These are phyloP conservation scores for Penicillium aurantiogriseum DNA, from an alignment of 2,329 filamentous ascomycete species.

Conservation along the genomic window DNA sequence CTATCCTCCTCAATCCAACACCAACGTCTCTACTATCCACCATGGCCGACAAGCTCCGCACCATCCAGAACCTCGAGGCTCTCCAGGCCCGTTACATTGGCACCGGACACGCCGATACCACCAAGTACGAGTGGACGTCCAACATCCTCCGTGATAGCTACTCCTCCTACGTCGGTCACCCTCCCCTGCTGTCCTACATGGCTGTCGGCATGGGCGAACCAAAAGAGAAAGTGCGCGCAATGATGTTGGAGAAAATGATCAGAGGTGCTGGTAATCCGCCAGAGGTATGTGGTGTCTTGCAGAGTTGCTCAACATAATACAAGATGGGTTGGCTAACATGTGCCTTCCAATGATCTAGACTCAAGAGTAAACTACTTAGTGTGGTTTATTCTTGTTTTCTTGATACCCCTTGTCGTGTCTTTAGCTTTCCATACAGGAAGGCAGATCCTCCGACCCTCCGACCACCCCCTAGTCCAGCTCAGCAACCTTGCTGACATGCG, in stretches of 20 bases:
- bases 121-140: constrained; percentile 94
- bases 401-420: constrained; percentile 1
- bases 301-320: not conserved
- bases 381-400: not conserved
- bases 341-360: not conserved
- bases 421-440: not conserved
- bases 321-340: constrained; percentile 1
- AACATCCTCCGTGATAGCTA: constrained; percentile 95
- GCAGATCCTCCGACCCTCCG: not conserved
- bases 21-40: constrained; percentile 11
- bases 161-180: constrained; percentile 84
- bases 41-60: constrained; percentile 94
- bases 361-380: not conserved
- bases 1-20: not conserved
- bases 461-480: not conserved
- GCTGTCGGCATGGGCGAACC: constrained; percentile 84
- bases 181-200: constrained; percentile 84
- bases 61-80: constrained; percentile 94
- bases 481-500: not conserved
- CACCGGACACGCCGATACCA: constrained; percentile 94
- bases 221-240: constrained; percentile 72
- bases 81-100: constrained; percentile 95
- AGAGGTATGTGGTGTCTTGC: constrained; percentile 47
- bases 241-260: constrained; percentile 74
- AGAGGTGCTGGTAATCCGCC: constrained; percentile 65